A percentile compares a stretch with the other conserved stretches of the same genome.
phyloP scores from a whole-genome alignment of 768 basidiomycete genomes.

The Leucogyrophana mollusca region DNA sequence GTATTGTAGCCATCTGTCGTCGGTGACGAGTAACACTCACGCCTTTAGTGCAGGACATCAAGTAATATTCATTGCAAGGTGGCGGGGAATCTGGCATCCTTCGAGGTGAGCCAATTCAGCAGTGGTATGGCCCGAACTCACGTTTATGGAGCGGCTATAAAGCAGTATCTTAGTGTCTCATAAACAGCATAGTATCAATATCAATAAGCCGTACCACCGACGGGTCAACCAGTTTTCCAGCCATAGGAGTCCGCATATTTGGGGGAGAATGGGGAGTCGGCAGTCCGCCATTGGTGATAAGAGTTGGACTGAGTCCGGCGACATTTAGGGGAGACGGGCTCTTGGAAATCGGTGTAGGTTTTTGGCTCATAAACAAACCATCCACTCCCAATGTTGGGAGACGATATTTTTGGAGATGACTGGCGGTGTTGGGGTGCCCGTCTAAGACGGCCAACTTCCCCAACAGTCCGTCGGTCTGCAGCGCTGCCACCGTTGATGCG shows the following conservation, averaged over 20 bases:
- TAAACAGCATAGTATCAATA: conserved; percentile 6
- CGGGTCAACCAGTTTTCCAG: conserved; percentile 53
- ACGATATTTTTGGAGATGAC: conserved; percentile 45
- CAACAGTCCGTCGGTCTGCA: conserved; percentile 61
- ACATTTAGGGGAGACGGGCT: conserved; percentile 50
- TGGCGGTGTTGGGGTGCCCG: conserved; percentile 41
- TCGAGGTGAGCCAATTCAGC: too few relatives aligned
- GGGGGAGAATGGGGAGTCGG: conserved; percentile 66
- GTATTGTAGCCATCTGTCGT: not conserved
- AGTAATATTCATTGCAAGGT: conserved; percentile 82
- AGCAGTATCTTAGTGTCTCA: conserved; percentile 2
- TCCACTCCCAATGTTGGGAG: conserved; percentile 56
- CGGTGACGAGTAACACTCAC: conserved; percentile 30
- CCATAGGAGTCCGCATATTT: conserved; percentile 27
- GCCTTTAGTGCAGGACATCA: conserved; percentile 82
- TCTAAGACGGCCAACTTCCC: conserved; percentile 67
- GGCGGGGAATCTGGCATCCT: conserved; percentile 65
- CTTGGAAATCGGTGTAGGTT: conserved; percentile 27
- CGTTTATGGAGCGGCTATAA: conserved; percentile 75
- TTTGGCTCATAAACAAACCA: conserved; percentile 41
- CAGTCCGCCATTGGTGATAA: conserved; percentile 57
- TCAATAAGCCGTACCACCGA: conserved; percentile 46
- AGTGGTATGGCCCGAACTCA: conserved; percentile 33
- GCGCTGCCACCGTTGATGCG: conserved; percentile 49
- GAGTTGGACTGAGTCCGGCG: conserved; percentile 35